Evolutionary conservation across 176 grass and related monocot genomes (phyloP), one percentile per base, ranked within the genome.

Genomic region (Cenchrus americanus): DNA sequence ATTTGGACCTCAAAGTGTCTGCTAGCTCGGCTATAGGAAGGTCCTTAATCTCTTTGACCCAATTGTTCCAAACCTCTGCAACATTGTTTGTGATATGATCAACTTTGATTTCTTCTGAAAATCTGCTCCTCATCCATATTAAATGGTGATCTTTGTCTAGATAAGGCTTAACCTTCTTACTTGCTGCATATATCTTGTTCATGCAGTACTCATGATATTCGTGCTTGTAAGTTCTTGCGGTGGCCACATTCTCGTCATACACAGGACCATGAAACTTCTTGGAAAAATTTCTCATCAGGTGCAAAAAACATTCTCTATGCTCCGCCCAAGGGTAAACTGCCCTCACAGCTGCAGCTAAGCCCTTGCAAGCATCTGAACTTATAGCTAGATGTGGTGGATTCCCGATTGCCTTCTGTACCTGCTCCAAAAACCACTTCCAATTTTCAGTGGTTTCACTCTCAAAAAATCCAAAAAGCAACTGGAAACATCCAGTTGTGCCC

Each of bases 271-370:
- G 67, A 70, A 47, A 70, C 42, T 1, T 47, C 21, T 70, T 70
- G 0, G 2, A 5, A 48, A 70, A 66, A 46, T 49, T 49, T 1
- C 26, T 47, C 43, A 71, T 49, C 44, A 71, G 15, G 4, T 71
- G 69, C 0, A 22, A 2, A 2, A 71, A 71, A 24, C 69, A 71
- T 2, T 71, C 69, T 3, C 43, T 71, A 49, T 71, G 44, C 21
- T 77, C 53, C 61, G 54, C 34, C 74, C 21, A 61, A 26, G 54
- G 74, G 4, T 14, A n/a, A n/a, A 77, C n/a, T n/a, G n/a, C n/a
- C n/a, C n/a, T n/a, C n/a, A n/a, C n/a, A n/a, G n/a, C n/a, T n/a
- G n/a, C n/a, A n/a, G n/a, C n/a, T n/a, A n/a, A n/a, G n/a, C n/a
- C n/a, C n/a, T n/a, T n/a, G n/a, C n/a, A n/a, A n/a, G n/a, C n/a